Evolutionary conservation across 305 asterid species (phyloP).

Genomic region (Euphrasia arctica): DNA sequence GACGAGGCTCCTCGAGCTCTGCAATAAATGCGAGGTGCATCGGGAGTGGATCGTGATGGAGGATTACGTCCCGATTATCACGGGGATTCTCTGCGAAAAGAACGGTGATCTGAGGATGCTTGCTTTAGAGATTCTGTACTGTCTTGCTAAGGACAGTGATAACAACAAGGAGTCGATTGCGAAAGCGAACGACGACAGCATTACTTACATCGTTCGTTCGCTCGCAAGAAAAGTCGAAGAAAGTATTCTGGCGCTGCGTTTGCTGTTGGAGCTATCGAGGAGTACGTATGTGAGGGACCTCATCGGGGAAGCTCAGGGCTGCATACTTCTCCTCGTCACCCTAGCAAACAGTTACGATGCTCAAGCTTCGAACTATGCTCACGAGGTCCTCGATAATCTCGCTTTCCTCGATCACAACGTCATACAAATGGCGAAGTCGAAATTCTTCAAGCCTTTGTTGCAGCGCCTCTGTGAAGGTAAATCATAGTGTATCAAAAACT

Average conservation of each 20-base stretch:
- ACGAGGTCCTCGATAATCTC: conserved; percentile 35
- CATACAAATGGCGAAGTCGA: conserved; percentile 44
- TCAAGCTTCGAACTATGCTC: conserved; percentile 38
- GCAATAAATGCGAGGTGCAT: conserved; percentile 35
- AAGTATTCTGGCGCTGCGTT: conserved; percentile 39
- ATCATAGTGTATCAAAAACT: not conserved
- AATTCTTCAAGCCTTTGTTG: conserved; percentile 41
- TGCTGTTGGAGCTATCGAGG: conserved; percentile 47
- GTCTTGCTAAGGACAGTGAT: conserved; percentile 45
- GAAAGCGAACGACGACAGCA: conserved; percentile 31
- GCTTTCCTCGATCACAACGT: conserved; percentile 42
- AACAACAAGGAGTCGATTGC: conserved; percentile 49
- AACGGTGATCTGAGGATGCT: conserved; percentile 30
- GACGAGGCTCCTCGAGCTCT: conserved; percentile 27
- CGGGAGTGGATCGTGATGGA: conserved; percentile 57
- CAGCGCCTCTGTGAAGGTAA: conserved; percentile 45
- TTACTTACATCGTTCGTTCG: conserved; percentile 38
- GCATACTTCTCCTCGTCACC: conserved; percentile 50
- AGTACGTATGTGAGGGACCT: conserved; percentile 28
- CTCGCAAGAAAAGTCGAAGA: conserved; percentile 53
- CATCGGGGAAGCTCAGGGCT: conserved; percentile 45
- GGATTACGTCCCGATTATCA: conserved; percentile 40
- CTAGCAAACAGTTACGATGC: conserved; percentile 41
- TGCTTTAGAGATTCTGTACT: conserved; percentile 37
- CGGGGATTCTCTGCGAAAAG: conserved; percentile 32